phyloP scores from a whole-genome alignment of 2,329 filamentous ascomycete species.

The Fusarium incarnatum region DNA sequence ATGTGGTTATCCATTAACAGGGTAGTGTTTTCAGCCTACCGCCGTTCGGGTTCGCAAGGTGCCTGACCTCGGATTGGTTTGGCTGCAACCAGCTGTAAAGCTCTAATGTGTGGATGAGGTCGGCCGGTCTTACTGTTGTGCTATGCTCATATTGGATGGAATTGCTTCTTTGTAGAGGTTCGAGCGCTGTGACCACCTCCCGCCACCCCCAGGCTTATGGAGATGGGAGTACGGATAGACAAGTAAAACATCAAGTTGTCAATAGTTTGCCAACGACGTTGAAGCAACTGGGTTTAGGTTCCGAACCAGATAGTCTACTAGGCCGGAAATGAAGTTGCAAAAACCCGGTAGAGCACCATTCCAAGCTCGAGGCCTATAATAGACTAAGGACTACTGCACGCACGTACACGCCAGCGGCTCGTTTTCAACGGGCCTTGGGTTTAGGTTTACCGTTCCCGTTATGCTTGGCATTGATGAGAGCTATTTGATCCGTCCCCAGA shows the following conservation, averaged over 20 bases:
- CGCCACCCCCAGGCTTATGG: background rate
- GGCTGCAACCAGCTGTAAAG: background rate
- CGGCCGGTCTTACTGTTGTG: background rate
- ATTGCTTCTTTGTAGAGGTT: constrained; percentile 11
- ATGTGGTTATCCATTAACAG: background rate
- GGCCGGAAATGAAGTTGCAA: background rate
- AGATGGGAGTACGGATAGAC: background rate
- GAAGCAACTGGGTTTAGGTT: background rate
- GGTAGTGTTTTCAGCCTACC: constrained; percentile 2
- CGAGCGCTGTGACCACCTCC: background rate
- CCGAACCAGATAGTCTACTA: background rate
- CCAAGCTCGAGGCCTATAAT: background rate
- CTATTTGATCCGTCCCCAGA: background rate
- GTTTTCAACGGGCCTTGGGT: constrained; percentile 19
- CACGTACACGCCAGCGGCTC: constrained; percentile 8
- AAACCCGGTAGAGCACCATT: background rate
- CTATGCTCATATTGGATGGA: background rate
- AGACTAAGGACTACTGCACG: background rate
- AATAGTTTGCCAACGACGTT: background rate
- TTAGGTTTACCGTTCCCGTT: constrained; percentile 3
- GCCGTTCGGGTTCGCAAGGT: background rate
- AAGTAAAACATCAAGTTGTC: background rate
- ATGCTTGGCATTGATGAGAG: constrained; percentile 4
- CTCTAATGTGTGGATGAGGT: background rate
- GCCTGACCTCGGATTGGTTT: background rate